Conservation (phyloP, 176 grass and related monocot genomes). For the Oryza brachyantha region DNA sequence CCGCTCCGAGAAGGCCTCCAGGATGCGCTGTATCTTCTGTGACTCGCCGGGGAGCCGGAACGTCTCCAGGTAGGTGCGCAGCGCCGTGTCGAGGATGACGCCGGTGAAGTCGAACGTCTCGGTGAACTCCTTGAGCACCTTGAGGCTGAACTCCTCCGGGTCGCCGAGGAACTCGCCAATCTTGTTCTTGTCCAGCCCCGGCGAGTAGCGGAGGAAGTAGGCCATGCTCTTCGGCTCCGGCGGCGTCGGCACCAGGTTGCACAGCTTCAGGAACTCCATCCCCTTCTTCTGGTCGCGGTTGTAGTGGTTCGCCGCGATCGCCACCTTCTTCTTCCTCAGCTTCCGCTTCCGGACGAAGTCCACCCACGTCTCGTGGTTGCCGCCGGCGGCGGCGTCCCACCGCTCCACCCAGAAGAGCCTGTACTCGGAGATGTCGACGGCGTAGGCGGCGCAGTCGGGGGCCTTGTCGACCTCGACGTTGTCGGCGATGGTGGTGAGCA, state of each 20-base stretch:
- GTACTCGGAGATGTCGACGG: slow-evolving; percentile 59
- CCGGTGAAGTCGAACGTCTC: slow-evolving; percentile 75
- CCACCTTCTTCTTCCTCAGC: slow-evolving; percentile 74
- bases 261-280: slow-evolving; percentile 65
- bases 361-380: slow-evolving; percentile 55
- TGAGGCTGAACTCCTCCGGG: slow-evolving; percentile 67
- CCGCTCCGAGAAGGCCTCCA: slow-evolving; percentile 78
- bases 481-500: slow-evolving; percentile 91
- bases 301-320: slow-evolving; percentile 90
- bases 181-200: slow-evolving; percentile 70
- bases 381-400: slow-evolving; percentile 29
- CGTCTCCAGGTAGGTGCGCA: slow-evolving; percentile 81
- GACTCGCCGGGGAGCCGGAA: slow-evolving; percentile 89
- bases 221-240: slow-evolving; percentile 70
- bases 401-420: slow-evolving; percentile 55
- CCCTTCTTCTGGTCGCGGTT: slow-evolving; percentile 95
- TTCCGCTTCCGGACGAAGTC: slow-evolving; percentile 82
- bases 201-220: slow-evolving; percentile 83
- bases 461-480: slow-evolving; percentile 57
- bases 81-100: slow-evolving; percentile 68
- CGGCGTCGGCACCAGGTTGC: slow-evolving; percentile 66
- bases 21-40: slow-evolving; percentile 92
- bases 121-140: slow-evolving; percentile 79
- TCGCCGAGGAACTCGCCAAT: slow-evolving; percentile 90
- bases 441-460: slow-evolving; percentile 45